A percentile compares a stretch with the other conserved stretches of the same genome.
Conservation (phyloP, 139 green algal species). For the Edaphochlamys debaryana region DNA sequence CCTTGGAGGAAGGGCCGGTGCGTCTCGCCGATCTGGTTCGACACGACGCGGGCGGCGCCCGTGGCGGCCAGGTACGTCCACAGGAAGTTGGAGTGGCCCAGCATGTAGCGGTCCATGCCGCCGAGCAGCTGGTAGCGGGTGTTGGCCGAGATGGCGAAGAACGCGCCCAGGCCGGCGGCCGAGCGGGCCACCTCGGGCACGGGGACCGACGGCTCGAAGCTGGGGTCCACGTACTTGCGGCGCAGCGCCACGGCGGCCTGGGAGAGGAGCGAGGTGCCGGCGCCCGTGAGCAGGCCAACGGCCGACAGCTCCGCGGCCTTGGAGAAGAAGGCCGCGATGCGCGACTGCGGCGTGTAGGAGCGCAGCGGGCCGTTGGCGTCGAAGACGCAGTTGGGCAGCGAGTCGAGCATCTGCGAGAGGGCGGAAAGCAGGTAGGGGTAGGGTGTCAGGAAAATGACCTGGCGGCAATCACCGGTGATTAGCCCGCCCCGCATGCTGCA, state of each 20-base stretch:
- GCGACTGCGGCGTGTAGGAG: conserved; percentile 73
- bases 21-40: conserved; percentile 59
- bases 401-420: conserved; percentile 59
- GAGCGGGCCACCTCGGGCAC: conserved; percentile 73
- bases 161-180: conserved; percentile 81
- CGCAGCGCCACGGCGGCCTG: conserved; percentile 59
- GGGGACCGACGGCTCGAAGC: conserved; percentile 77
- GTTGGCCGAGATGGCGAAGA: conserved; percentile 89
- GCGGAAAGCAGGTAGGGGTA: background rate
- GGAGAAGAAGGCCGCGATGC: conserved; percentile 77
- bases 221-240: conserved; percentile 60
- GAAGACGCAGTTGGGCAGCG: conserved; percentile 75
- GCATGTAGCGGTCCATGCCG: conserved; percentile 91
- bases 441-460: background rate
- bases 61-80: conserved; percentile 78
- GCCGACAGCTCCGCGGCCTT: conserved; percentile 91
- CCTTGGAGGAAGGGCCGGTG: conserved; percentile 67
- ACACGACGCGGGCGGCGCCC: conserved; percentile 45
- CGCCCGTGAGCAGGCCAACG: conserved; percentile 80
- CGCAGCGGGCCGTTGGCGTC: conserved; percentile 82
- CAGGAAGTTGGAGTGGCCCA: conserved; percentile 80
- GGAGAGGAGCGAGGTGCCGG: conserved; percentile 62
- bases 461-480: too few species aligned
- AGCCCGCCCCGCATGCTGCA: too few species aligned
- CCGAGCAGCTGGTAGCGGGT: conserved; percentile 91